Percentiles rank a stretch among this genome's conserved stretches.
phyloP scores from a whole-genome alignment of 768 basidiomycete species.

The Jaapia argillacea region DNA sequence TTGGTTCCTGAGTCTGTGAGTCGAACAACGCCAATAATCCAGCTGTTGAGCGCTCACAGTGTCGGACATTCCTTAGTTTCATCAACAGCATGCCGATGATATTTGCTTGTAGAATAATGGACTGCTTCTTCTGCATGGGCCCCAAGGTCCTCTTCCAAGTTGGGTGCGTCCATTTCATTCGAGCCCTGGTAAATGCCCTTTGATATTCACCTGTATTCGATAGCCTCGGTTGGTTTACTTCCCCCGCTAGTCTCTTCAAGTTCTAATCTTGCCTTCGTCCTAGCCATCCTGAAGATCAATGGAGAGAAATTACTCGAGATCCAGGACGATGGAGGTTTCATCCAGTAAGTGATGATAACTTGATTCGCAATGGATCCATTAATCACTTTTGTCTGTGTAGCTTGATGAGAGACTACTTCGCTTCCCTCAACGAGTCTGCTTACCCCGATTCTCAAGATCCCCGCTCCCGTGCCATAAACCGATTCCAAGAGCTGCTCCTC shows the following conservation, averaged over 20 bases:
- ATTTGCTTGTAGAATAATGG: slow-evolving; percentile 95
- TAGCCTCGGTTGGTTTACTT: slow-evolving; percentile 44
- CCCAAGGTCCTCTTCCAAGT: slow-evolving; percentile 98
- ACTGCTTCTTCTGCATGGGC: slow-evolving; percentile 98
- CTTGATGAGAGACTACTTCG: slow-evolving; percentile 93
- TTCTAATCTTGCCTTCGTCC: slow-evolving; percentile 1
- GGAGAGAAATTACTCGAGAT: slow-evolving; percentile 86
- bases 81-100: slow-evolving; percentile 96
- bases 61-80: slow-evolving; percentile 32
- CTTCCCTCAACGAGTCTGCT: slow-evolving; percentile 87
- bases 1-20: slow-evolving; percentile 96
- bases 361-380: too few relatives aligned
- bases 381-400: slow-evolving; percentile 35
- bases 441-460: slow-evolving; percentile 86
- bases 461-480: slow-evolving; percentile 85
- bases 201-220: slow-evolving; percentile 4
- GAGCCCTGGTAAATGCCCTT: not conserved
- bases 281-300: slow-evolving; percentile 96
- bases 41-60: not conserved
- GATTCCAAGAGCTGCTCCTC: slow-evolving; percentile 93
- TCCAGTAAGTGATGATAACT: slow-evolving; percentile 56
- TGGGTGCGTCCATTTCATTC: slow-evolving; percentile 46
- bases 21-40: slow-evolving; percentile 14
- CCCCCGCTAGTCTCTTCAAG: not conserved
- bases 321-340: slow-evolving; percentile 95